Evolutionary conservation across 73 alveolate genomes (phyloP).

Genomic region (Blepharisma japonicum): DNA sequence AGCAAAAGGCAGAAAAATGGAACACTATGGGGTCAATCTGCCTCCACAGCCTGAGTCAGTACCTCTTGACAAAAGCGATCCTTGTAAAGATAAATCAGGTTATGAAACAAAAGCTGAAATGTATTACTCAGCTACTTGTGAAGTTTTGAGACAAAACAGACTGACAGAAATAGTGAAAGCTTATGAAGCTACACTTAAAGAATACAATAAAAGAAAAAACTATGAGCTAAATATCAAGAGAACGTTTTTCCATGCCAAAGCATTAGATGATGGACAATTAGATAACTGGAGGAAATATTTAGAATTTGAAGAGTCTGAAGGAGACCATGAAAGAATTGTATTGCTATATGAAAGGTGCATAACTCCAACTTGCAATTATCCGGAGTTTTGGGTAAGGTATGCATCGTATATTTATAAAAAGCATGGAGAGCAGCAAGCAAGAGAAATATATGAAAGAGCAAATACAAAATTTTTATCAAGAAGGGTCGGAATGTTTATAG

Average conservation of each 20-base stretch:
- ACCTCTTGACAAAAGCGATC: conserved; percentile 5
- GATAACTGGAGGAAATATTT: conserved; percentile 28
- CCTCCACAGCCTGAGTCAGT: conserved; percentile 26
- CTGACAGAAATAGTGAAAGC: conserved; percentile 16
- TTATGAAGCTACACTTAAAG: conserved; percentile 26
- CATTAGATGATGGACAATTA: conserved; percentile 26
- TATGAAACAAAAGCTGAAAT: conserved; percentile 26
- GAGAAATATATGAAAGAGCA: conserved; percentile 21
- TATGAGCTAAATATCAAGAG: conserved; percentile 18
- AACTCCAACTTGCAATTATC: conserved; percentile 19
- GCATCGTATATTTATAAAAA: conserved; percentile 6
- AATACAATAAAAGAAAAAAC: conserved; percentile 18
- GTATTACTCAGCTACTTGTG: conserved; percentile 25
- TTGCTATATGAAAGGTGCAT: conserved; percentile 28
- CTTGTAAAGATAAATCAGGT: background rate
- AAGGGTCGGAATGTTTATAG: conserved; percentile 12
- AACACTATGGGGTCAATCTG: conserved; percentile 22
- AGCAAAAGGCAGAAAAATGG: conserved; percentile 31
- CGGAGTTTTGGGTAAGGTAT: conserved; percentile 28
- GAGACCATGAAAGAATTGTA: conserved; percentile 24
- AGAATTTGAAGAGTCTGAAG: conserved; percentile 28
- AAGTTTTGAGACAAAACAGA: conserved; percentile 9
- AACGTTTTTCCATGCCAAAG: conserved; percentile 30
- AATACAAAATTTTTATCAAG: background rate
- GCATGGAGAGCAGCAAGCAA: conserved; percentile 20